Evolutionary conservation across 805 yeast genomes (phyloP).

Genomic region (Metschnikowia aberdeeniae): DNA sequence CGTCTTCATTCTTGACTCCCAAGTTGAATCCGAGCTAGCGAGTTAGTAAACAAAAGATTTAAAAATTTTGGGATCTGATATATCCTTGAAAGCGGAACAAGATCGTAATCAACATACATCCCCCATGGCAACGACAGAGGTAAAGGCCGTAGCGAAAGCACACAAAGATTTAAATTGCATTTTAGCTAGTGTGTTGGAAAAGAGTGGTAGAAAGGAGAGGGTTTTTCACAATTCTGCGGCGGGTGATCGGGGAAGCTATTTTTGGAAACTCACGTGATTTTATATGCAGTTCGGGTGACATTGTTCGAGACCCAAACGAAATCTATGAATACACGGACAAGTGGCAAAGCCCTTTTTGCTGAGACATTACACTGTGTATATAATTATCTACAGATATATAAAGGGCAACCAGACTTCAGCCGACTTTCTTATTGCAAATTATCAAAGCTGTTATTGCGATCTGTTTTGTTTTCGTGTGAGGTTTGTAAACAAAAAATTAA

Average conservation of each 20-base stretch:
- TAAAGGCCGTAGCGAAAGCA: conserved; percentile 45
- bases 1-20: conserved; percentile 74
- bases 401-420: too few relatives aligned
- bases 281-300: neutral
- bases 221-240: conserved; percentile 3
- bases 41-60: conserved; percentile 10
- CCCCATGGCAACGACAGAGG: conserved; percentile 57
- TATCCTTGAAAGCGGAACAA: neutral
- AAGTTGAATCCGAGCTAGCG: conserved; percentile 49
- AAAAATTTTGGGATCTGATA: neutral
- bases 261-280: conserved; percentile 6
- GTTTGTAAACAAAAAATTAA: conserved; percentile 1
- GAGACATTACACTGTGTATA: too few relatives aligned
- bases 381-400: too few relatives aligned
- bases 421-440: too few relatives aligned
- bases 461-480: conserved; percentile 1
- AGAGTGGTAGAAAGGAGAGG: neutral
- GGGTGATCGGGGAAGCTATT: conserved; percentile 7
- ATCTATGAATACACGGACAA: too few relatives aligned
- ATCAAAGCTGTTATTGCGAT: neutral
- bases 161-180: conserved; percentile 42
- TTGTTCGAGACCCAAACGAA: too few relatives aligned
- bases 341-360: too few relatives aligned
- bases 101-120: conserved; percentile 32
- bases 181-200: neutral